These are phyloP conservation scores for Zalerion maritima DNA, from an alignment of 495 filamentous ascomycete species.

Conservation along the genomic window DNA sequence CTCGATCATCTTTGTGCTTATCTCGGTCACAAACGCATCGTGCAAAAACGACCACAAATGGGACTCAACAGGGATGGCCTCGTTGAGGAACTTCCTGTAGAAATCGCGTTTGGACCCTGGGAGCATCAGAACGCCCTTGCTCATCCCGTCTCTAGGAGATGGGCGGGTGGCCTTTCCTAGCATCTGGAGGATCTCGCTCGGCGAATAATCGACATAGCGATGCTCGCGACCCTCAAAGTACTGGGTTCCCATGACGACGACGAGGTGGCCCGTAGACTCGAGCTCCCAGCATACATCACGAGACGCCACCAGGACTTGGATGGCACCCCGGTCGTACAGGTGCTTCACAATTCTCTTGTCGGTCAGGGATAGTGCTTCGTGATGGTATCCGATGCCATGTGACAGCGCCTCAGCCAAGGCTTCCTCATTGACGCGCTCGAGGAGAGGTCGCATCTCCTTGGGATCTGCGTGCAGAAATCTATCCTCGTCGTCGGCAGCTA, in stretches of 20 bases:
- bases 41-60: conserved; percentile 82
- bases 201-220: conserved; percentile 91
- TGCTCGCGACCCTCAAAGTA: conserved; percentile 96
- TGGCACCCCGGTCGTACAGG: conserved; percentile 79
- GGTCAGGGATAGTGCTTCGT: conserved; percentile 74
- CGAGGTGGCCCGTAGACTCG: conserved; percentile 71
- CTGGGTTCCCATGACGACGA: conserved; percentile 97
- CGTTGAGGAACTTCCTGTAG: conserved; percentile 97
- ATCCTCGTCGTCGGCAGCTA: conserved; percentile 85
- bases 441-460: conserved; percentile 65
- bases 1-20: conserved; percentile 82
- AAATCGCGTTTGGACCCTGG: conserved; percentile 89
- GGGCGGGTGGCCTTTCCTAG: conserved; percentile 83
- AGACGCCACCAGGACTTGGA: conserved; percentile 86
- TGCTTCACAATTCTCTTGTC: conserved; percentile 91
- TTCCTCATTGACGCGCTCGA: conserved; percentile 68
- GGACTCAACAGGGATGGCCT: conserved; percentile 89
- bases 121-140: conserved; percentile 87
- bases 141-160: conserved; percentile 54
- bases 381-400: conserved; percentile 94
- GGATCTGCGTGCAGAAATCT: conserved; percentile 73
- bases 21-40: conserved; percentile 93
- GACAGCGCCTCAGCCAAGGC: conserved; percentile 82
- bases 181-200: conserved; percentile 98
- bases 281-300: conserved; percentile 96